These are phyloP conservation scores for Polyplosphaeria fusca DNA, from an alignment of 495 filamentous ascomycete genomes.

Conservation along the genomic window DNA sequence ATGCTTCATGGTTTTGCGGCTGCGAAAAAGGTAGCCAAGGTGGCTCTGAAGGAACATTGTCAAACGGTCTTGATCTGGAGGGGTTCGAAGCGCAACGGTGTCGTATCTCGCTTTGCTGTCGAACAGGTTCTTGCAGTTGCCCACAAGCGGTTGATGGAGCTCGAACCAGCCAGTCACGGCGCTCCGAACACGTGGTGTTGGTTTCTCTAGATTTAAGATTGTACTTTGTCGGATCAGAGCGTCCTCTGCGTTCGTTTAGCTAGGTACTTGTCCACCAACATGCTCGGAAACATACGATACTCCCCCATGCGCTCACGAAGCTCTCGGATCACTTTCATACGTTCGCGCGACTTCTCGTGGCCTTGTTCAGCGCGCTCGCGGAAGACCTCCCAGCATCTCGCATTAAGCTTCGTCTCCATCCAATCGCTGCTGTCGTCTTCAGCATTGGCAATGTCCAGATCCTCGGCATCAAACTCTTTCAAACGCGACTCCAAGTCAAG, in stretches of 20 bases:
- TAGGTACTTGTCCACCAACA: background rate
- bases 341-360: slow-evolving; percentile 6
- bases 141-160: slow-evolving; percentile 15
- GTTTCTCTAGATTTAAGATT: slow-evolving; percentile 16
- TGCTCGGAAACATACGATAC: slow-evolving; percentile 12
- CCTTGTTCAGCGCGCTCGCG: slow-evolving; percentile 12
- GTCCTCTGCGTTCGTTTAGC: too few relatives aligned
- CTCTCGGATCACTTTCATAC: slow-evolving; percentile 14
- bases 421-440: slow-evolving; percentile 4
- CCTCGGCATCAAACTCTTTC: slow-evolving; percentile 21
- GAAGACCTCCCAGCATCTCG: slow-evolving; percentile 22
- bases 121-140: slow-evolving; percentile 15
- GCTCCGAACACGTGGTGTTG: slow-evolving; percentile 3
- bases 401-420: slow-evolving; percentile 14
- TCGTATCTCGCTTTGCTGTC: slow-evolving; percentile 9
- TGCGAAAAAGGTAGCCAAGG: slow-evolving; percentile 13
- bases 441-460: slow-evolving; percentile 11
- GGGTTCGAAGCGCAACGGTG: slow-evolving; percentile 9
- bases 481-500: slow-evolving; percentile 20
- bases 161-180: slow-evolving; percentile 17
- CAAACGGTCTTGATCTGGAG: slow-evolving; percentile 18
- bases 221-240: slow-evolving; percentile 20
- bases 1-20: slow-evolving; percentile 7
- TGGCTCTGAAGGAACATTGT: slow-evolving; percentile 18
- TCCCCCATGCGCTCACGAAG: slow-evolving; percentile 17